These are phyloP conservation scores for Schizochytrium sp. DNA, from an alignment of 108 stramenopile species.

Conservation along the genomic window DNA sequence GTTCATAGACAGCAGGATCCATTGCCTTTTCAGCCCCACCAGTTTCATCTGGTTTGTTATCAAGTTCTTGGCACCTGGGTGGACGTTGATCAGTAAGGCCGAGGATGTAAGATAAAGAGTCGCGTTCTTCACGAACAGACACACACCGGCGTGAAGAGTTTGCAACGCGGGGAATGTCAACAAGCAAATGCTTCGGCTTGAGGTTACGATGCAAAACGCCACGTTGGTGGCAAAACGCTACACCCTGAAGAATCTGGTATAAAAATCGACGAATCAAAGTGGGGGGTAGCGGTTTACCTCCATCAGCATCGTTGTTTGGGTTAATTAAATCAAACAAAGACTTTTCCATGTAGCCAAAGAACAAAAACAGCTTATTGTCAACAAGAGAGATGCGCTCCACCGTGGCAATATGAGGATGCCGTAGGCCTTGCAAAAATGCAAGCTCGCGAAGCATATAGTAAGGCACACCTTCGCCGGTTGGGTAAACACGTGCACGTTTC, in stretches of 20 bases:
- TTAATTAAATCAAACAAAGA: constrained; percentile 86
- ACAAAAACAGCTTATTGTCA: constrained; percentile 83
- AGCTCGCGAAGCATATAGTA: constrained; percentile 92
- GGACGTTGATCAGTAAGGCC: constrained; percentile 49
- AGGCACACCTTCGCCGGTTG: constrained; percentile 88
- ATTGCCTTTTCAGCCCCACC: neutral
- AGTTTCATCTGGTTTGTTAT: neutral
- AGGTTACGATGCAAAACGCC: constrained; percentile 94
- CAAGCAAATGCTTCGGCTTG: constrained; percentile 92
- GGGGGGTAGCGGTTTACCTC: constrained; percentile 66
- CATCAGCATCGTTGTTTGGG: constrained; percentile 82
- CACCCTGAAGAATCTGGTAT: constrained; percentile 95
- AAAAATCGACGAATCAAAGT: constrained; percentile 78
- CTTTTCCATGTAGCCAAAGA: constrained; percentile 91
- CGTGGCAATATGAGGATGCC: constrained; percentile 91
- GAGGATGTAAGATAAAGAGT: neutral
- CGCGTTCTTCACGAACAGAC: neutral
- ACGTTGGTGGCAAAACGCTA: constrained; percentile 98
- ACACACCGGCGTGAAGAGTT: constrained; percentile 28
- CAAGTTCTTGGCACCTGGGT: constrained; percentile 59
- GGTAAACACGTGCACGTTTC: constrained; percentile 89
- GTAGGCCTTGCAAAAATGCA: constrained; percentile 86
- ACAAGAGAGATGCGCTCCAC: constrained; percentile 50
- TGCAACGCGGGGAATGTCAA: constrained; percentile 75
- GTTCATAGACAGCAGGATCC: constrained; percentile 84